Percentiles rank a stretch among this genome's conserved stretches.
Evolutionary conservation across 2,329 filamentous ascomycete species (phyloP).

Genomic region (Pseudovirgaria hyperparasitica): DNA sequence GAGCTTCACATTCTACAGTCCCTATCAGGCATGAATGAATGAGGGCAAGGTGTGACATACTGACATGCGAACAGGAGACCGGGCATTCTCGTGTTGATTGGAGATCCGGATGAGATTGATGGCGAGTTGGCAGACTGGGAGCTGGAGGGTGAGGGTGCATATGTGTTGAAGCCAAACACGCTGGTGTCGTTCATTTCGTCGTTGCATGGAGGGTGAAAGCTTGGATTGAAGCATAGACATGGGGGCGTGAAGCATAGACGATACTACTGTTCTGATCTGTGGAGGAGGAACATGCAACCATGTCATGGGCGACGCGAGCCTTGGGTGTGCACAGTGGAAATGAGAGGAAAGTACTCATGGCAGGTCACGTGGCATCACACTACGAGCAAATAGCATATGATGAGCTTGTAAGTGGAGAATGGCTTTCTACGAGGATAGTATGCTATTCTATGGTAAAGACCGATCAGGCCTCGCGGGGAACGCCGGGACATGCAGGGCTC

Average conservation of each 20-base stretch:
- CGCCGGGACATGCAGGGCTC: too few species aligned
- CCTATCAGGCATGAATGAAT: constrained; percentile 3
- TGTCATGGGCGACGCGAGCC: too few species aligned
- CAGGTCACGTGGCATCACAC: too few species aligned
- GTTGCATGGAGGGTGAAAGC: constrained; percentile 71
- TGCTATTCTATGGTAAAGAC: background rate
- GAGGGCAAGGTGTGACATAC: constrained; percentile 8
- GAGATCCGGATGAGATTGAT: too few species aligned
- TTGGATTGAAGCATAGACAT: too few species aligned
- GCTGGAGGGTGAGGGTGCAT: constrained; percentile 84
- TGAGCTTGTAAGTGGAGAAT: background rate
- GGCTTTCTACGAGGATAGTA: background rate
- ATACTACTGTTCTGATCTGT: too few species aligned
- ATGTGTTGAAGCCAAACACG: constrained; percentile 70
- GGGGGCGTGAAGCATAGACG: too few species aligned
- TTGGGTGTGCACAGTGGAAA: too few species aligned
- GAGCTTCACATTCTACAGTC: background rate
- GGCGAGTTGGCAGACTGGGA: constrained; percentile 99
- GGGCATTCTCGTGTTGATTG: constrained; percentile 91
- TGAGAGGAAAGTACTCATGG: too few species aligned
- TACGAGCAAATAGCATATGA: background rate
- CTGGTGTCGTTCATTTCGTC: constrained; percentile 95
- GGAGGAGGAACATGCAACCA: too few species aligned
- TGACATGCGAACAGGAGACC: constrained; percentile 56
- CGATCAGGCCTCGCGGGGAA: too few species aligned